phyloP scores from a whole-genome alignment of 2,329 filamentous ascomycete species.

The Aspergillus pseudoglaucus region DNA sequence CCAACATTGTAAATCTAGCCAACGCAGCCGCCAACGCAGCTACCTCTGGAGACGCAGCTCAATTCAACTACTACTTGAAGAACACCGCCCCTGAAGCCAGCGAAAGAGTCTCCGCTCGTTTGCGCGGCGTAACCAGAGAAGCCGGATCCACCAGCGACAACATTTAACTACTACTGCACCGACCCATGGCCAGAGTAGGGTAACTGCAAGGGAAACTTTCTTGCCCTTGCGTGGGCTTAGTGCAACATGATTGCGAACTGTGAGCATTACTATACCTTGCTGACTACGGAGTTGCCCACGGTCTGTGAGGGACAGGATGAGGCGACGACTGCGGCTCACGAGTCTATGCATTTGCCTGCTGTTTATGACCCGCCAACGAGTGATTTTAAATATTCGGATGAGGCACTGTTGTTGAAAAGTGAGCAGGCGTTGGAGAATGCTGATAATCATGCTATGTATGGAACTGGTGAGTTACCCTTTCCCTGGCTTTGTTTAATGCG shows the following conservation, averaged over 20 bases:
- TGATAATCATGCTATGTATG: conserved; percentile 4
- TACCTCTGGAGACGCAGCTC: conserved; percentile 43
- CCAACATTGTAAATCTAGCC: conserved; percentile 41
- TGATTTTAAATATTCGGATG: conserved; percentile 56
- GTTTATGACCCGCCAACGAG: conserved; percentile 50
- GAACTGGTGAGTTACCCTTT: not conserved
- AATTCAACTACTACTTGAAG: conserved; percentile 55
- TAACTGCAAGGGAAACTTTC: conserved; percentile 46
- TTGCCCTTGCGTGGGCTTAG: conserved; percentile 57
- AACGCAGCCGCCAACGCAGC: conserved; percentile 38
- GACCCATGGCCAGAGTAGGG: conserved; percentile 42
- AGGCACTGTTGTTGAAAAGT: conserved; percentile 40
- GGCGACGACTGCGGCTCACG: conserved; percentile 59
- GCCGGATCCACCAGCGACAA: conserved; percentile 46
- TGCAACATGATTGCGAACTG: conserved; percentile 2
- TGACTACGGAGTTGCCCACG: not conserved
- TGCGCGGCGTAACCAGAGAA: conserved; percentile 50
- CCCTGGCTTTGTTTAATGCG: not conserved
- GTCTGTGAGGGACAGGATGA: conserved; percentile 57
- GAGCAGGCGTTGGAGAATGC: conserved; percentile 56
- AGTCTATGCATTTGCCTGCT: conserved; percentile 56
- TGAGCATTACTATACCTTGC: not conserved
- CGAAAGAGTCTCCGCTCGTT: conserved; percentile 45
- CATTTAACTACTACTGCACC: conserved; percentile 52
- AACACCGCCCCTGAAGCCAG: conserved; percentile 43